Evolutionary conservation across 306 rosid genomes (phyloP), one percentile per base, ranked within the genome.

Genomic region (Purshia tridentata): DNA sequence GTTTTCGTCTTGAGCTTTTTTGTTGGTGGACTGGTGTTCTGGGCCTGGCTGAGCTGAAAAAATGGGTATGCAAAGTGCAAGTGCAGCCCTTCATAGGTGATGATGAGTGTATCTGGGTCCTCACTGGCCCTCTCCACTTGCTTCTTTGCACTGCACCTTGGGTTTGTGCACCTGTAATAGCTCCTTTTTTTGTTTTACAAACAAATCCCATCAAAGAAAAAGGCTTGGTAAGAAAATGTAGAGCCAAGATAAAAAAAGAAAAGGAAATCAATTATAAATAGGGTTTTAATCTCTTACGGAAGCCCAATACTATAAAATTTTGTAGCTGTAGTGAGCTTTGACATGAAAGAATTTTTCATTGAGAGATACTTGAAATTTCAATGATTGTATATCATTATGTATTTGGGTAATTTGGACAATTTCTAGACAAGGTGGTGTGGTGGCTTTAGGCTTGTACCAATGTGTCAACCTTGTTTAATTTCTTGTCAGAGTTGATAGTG

Each of bases 41-140:
- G 79, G 66, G 75, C 19, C 72, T 78, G 86, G 74, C 82, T 83
- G 50, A 78, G 72, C 50, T 85, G 6, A 9, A 89, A 82, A 52
- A 82, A 85, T 52, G 97, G 98, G 73, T 86, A 89, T 9, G 98
- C 84, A 76, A 86, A 93, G 84, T 93, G 98, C 0, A 93, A 56
- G 80, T 93, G 98, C 35, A 93, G 97, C 6, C 97, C 98, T 80
- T 93, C 97, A 68, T 93, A 93, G 16, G 94, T 91, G 75, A 93
- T 90, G 78, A 89, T 80, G 39, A 86, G 84, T 57, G 92, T 88
- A 64, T 93, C 94, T 35, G 88, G 86, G 62, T 93, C 98, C 53
- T 86, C 96, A 37, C 63, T 74, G 46, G 96, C 91, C 87, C 90
- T 89, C 73, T 93, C 98, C 9, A 93, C 96, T 54, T 93, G 98